A percentile compares a stretch with the other conserved stretches of the same genome.
These are phyloP conservation scores for Akanthomyces muscarius DNA, from an alignment of 2,329 filamentous ascomycete species.

Conservation along the genomic window DNA sequence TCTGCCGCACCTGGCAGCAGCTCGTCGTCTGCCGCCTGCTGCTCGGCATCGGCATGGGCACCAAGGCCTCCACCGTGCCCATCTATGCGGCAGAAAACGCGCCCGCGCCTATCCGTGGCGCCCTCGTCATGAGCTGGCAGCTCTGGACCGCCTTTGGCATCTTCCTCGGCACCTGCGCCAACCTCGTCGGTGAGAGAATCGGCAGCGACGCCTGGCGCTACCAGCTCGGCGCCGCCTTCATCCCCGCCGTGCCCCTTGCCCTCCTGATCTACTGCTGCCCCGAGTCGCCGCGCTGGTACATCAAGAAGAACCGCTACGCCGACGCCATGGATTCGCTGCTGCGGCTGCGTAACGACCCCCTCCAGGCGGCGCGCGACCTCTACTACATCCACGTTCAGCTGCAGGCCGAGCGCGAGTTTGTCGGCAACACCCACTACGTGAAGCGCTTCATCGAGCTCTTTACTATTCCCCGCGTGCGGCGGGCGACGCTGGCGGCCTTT, in stretches of 20 bases:
- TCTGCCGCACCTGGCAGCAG: conserved; percentile 67
- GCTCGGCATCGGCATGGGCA: conserved; percentile 73
- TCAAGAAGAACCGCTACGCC: conserved; percentile 60
- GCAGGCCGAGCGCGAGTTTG: conserved; percentile 52
- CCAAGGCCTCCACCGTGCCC: conserved; percentile 68
- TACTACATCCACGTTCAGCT: conserved; percentile 64
- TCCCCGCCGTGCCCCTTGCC: conserved; percentile 53
- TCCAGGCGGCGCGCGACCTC: conserved; percentile 58
- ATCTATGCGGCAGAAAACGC: conserved; percentile 74
- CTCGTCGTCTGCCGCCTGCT: conserved; percentile 67
- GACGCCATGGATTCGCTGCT: conserved; percentile 56
- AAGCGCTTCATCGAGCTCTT: conserved; percentile 63
- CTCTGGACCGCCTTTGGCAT: conserved; percentile 63
- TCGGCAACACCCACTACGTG: conserved; percentile 52
- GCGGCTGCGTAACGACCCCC: conserved; percentile 47
- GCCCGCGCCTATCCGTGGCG: conserved; percentile 65
- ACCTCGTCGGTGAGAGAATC: conserved; percentile 44
- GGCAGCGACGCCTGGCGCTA: conserved; percentile 52
- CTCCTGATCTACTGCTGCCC: conserved; percentile 62
- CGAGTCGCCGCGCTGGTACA: conserved; percentile 61
- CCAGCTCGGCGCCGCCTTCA: conserved; percentile 61
- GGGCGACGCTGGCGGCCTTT: conserved; percentile 72
- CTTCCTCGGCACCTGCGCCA: conserved; percentile 57
- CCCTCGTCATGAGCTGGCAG: conserved; percentile 79
- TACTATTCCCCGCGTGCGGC: conserved; percentile 63